Evolutionary conservation across 176 grass and related monocot species (phyloP).

Genomic region (Musa schizocarpa): DNA sequence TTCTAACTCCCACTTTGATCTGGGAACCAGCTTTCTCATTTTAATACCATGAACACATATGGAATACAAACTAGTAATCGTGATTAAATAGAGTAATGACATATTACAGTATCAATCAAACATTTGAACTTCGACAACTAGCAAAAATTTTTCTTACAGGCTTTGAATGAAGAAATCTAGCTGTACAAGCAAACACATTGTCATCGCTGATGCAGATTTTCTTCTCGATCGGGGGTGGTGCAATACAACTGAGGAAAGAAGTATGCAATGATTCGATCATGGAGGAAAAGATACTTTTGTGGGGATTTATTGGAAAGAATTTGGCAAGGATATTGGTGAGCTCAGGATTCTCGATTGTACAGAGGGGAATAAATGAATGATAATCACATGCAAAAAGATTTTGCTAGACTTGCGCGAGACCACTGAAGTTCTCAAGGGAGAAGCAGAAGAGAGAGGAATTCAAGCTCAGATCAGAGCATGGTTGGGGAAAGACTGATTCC

Average conservation of each 20-base stretch:
- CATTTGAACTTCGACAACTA: not conserved
- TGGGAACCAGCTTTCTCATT: not conserved
- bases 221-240: not conserved
- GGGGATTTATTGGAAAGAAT: slow-evolving; percentile 16
- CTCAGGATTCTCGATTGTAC: slow-evolving; percentile 9
- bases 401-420: slow-evolving; percentile 39
- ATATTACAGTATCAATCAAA: not conserved
- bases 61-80: not conserved
- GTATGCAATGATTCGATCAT: not conserved
- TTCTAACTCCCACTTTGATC: too few species aligned
- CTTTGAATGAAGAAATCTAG: slow-evolving; percentile 20
- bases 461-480: slow-evolving; percentile 53
- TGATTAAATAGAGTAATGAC: not conserved
- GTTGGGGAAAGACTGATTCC: slow-evolving; percentile 55
- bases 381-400: not conserved
- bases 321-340: not conserved
- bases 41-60: not conserved
- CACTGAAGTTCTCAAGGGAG: slow-evolving; percentile 31
- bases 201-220: not conserved
- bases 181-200: slow-evolving; percentile 12
- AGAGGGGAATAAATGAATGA: not conserved
- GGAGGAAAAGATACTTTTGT: not conserved
- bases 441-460: slow-evolving; percentile 67
- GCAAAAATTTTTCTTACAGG: slow-evolving; percentile 17
- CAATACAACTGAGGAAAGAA: not conserved